Evolutionary conservation across 1,139 yeast species (phyloP), one percentile per base, ranked within the genome.

Genomic region (Blastobotrys malaysiensis): DNA sequence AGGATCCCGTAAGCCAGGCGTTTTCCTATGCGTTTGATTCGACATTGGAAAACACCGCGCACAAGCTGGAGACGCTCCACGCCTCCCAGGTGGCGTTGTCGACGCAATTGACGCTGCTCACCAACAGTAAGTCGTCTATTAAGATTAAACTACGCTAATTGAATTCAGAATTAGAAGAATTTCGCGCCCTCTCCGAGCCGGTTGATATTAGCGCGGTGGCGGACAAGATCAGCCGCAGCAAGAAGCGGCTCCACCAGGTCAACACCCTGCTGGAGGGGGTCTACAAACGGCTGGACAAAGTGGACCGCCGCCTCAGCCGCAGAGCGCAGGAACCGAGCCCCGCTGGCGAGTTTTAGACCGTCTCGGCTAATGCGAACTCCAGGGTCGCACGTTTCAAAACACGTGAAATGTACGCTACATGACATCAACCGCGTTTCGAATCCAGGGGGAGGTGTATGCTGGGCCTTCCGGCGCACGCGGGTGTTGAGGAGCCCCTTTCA

Each of bases 1-100:
- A 49, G 22, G 60, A 56, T 46, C 63, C 65, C 3, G 57, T 63
- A 43, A 61, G 57, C 27, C 53, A 56, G 39, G 58, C 65, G 2
- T 58, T 62, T 4, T 63, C 58, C 19, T 48, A 61, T 13, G 52
- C 64, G 24, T 55, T 66, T 16, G 66, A 62, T 5, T 61, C 62
- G 1, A 63, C 69, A 1, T 55, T 64, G n/a, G 69, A 66, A 14
- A 53, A 61, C 9, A 62, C 67, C 1, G 61, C 62, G 9, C 62
- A 63, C 57, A 56, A 63, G n/a, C 57, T 66, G 9, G 61, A 61
- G 43, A 60, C 65, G 3, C 58, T 66, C 11, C 64, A 61, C 16
- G 69, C 65, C 45, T 63, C 68, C 3, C 70, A 66, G 46, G 56
- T 57, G 43, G 64, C 64, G 7, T 50, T 66, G 45, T 51, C 58